Evolutionary conservation across 768 basidiomycete species (phyloP).

Genomic region (Suillus tomentosus): DNA sequence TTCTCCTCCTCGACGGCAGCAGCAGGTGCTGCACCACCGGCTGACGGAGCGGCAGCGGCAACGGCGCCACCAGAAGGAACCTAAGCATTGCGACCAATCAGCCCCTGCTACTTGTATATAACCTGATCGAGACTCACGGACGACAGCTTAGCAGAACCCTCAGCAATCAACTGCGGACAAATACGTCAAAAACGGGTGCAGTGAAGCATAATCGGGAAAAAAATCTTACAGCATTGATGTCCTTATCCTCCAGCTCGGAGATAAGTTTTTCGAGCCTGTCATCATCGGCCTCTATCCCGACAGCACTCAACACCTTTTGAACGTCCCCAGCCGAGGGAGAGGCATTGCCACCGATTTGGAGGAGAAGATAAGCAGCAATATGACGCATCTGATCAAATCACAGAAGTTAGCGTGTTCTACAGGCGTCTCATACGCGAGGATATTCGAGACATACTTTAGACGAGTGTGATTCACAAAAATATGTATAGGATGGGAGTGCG

Average conservation of each 20-base stretch:
- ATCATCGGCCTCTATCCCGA: conserved; percentile 88
- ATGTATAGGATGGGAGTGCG: conserved; percentile 43
- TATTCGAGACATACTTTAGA: conserved; percentile 43
- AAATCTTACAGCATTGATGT: conserved; percentile 68
- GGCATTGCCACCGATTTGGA: conserved; percentile 91
- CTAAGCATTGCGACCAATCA: conserved; percentile 33
- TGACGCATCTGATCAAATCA: conserved; percentile 70
- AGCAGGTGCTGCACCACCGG: conserved; percentile 47
- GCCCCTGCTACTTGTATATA: not conserved
- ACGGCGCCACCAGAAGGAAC: conserved; percentile 92
- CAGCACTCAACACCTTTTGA: conserved; percentile 81
- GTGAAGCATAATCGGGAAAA: not conserved
- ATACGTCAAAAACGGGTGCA: conserved; percentile 1
- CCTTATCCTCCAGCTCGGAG: conserved; percentile 90
- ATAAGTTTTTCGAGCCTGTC: conserved; percentile 80
- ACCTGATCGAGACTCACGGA: conserved; percentile 59
- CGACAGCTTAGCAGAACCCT: conserved; percentile 90
- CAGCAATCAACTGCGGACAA: conserved; percentile 73
- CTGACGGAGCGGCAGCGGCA: conserved; percentile 48
- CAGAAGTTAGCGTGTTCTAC: conserved; percentile 4
- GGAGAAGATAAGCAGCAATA: conserved; percentile 96
- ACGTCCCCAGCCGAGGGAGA: conserved; percentile 85
- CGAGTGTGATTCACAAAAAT: conserved; percentile 23
- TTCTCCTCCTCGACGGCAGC: conserved; percentile 70
- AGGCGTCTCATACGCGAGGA: not conserved